Evolutionary conservation across 2,329 filamentous ascomycete genomes (phyloP), one percentile per base, ranked within the genome.

Genomic region (Ustilaginoidea virens): DNA sequence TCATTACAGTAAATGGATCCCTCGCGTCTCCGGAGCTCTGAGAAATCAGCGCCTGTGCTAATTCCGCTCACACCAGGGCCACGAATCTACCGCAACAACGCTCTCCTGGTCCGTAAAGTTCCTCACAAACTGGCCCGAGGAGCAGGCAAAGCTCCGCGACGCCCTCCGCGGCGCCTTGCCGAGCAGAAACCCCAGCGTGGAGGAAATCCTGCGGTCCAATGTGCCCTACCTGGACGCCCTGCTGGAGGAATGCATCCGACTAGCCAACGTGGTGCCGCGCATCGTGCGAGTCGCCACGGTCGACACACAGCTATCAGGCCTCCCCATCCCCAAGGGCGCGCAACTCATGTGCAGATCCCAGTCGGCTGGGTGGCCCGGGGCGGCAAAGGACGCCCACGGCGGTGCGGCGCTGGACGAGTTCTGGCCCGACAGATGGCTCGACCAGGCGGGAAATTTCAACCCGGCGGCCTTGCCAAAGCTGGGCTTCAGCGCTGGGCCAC

Each of bases 61-160:
- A 14, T 17, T 3, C n/a, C 10, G 1, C 12, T 19, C n/a, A n/a
- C n/a, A n/a, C n/a, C n/a, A 37, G 33, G 41, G 43, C 7, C 38
- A 45, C 19, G 44, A 47, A 7, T 41, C 44, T 2, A 41, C 42
- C 1, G 28, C 31, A 7, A 35, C 34, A 11, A 34, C 38, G 3
- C 27, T 46, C 4, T 28, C 25, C 20, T 47, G 40, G 36, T 27
- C 27, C 5, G 20, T 35, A 14, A 47, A 44, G 31, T 35, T 39
- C 16, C 24, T 46, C 7, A 28, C 33, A 11, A 33, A 34, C 12
- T 29, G 39, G 13, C 34, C 34, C 5, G 14, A 19, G 5, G 25
- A 21, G 5, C 42, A 45, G 23, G 16, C 20, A 0, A 31, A 30
- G 6, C 33, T 54, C 5, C 45, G 39, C 0, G 29, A 30, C 0